These are phyloP conservation scores for Astrocystis sublimbata DNA, from an alignment of 495 filamentous ascomycete genomes.

Conservation along the genomic window DNA sequence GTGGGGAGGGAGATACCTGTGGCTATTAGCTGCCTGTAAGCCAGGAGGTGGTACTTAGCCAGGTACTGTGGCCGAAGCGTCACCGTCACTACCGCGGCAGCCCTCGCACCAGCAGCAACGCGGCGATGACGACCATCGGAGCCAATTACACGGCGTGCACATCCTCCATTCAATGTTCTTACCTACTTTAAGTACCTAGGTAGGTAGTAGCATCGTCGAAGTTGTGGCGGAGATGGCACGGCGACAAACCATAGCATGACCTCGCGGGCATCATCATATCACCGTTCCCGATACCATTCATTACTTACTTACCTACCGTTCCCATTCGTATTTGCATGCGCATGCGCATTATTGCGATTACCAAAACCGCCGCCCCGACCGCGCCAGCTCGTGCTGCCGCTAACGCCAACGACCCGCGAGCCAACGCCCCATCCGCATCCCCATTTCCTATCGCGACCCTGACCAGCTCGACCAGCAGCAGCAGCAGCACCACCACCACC, in stretches of 20 bases:
- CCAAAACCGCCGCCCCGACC: not conserved
- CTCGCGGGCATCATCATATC: conserved; percentile 8
- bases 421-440: not conserved
- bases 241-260: not conserved
- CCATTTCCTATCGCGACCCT: no score
- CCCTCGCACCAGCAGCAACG: not conserved
- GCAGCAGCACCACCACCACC: not conserved
- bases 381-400: no score
- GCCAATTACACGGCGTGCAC: not conserved
- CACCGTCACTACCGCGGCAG: conserved; percentile 13
- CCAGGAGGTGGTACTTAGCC: no score
- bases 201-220: conserved; percentile 14
- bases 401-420: not conserved
- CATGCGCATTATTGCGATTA: not conserved
- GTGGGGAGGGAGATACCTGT: no score
- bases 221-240: conserved; percentile 8
- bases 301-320: not conserved
- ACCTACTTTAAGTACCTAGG: no score
- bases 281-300: not conserved
- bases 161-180: no score
- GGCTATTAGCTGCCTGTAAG: no score
- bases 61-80: no score
- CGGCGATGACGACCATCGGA: not conserved
- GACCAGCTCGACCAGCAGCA: no score
- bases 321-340: not conserved